phyloP scores from a whole-genome alignment of 2,329 filamentous ascomycete species.

The Aspergillus clavatus region DNA sequence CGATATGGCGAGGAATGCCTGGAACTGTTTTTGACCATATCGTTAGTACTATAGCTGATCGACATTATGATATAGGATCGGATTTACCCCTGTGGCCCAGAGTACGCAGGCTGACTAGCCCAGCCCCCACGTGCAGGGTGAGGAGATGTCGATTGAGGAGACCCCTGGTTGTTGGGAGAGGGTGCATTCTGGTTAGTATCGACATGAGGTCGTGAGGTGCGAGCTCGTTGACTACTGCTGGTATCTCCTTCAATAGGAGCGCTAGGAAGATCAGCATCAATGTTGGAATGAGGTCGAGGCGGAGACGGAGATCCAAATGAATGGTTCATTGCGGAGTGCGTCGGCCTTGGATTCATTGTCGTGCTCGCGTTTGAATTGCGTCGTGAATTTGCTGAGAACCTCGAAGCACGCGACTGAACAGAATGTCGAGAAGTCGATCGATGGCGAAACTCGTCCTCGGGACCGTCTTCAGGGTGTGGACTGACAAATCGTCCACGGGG shows the following conservation, averaged over 20 bases:
- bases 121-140: conserved; percentile 54
- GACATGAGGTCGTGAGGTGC: conserved; percentile 38
- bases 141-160: conserved; percentile 59
- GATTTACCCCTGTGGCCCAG: conserved; percentile 49
- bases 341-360: conserved; percentile 27
- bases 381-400: conserved; percentile 25
- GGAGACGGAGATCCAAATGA: conserved; percentile 31
- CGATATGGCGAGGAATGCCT: conserved; percentile 62
- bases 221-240: conserved; percentile 25
- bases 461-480: conserved; percentile 22
- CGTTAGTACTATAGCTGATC: background rate
- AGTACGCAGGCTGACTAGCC: conserved; percentile 41
- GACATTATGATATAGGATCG: background rate
- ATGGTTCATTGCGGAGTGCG: conserved; percentile 26
- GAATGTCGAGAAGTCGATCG: conserved; percentile 36
- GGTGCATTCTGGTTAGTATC: conserved; percentile 50
- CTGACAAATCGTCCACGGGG: conserved; percentile 27
- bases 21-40: conserved; percentile 18
- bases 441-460: conserved; percentile 24
- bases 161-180: conserved; percentile 58
- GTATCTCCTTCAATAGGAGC: conserved; percentile 28
- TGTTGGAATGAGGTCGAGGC: conserved; percentile 28
- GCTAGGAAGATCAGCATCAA: conserved; percentile 28
- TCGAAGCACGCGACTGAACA: conserved; percentile 27
- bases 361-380: conserved; percentile 18